Evolutionary conservation across 2,329 filamentous ascomycete species (phyloP), one percentile per base, ranked within the genome.

Genomic region (Tolypocladium nubicola): DNA sequence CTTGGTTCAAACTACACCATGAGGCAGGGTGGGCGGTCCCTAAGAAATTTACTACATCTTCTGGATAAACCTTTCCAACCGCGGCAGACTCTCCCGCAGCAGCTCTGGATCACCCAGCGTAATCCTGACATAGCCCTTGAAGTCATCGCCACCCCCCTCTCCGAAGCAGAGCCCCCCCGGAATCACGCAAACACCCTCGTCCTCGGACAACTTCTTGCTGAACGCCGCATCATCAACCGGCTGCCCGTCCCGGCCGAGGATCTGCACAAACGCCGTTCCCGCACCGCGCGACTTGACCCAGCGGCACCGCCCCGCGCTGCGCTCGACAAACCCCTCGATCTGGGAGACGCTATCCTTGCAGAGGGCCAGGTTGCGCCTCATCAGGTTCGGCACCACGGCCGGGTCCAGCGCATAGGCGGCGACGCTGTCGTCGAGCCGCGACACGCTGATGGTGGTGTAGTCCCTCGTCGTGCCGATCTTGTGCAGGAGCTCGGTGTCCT

Each of bases 391-490:
- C 35, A 70, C 68, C 2, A 82, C 76, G 2, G 67, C 61, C 6
- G 66, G 62, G 7, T 82, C 81, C 9, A 96, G 74, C 0, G 91
- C 90, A 66, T 86, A 93, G 35, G 82, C 80, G 2, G 90, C 91
- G 13, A 96, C 78, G 54, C 82, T 80, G 68, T 96, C 89, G 68
- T 95, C 90, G 8, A 96, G 74, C 66, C 87, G 84, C n/a, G 88
- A 89, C 0, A 95, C 89, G 43, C 87, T 88, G 65, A 95, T 95
- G 33, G 88, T 91, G 4, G 89, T 95, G 75, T 94, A 95, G 69
- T 94, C 87, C 45, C 90, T 79, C 1, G 85, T 85, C 16, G 75
- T 71, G 13, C 86, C 83, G 60, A 88, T 78, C 16, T 78, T 75
- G 54, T 85, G 79, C 56, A 93, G 79, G 57, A 95, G 77, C 0